A percentile compares a stretch with the other conserved stretches of the same genome.
phyloP scores from a whole-genome alignment of 140 eudicot genomes.

The Stevia rebaudiana region DNA sequence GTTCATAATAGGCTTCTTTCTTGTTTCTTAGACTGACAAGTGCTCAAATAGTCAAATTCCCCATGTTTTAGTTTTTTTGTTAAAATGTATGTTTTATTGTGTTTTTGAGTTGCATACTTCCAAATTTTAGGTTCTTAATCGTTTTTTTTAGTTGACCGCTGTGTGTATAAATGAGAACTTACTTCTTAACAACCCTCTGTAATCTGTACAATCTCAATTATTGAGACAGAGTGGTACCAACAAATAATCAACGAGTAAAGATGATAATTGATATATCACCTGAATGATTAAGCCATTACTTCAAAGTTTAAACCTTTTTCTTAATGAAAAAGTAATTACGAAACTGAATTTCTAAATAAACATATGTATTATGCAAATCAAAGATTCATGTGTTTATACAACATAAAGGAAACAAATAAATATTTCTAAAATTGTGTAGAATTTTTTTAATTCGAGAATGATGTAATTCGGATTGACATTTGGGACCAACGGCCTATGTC shows the following conservation, averaged over 20 bases:
- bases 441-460: not conserved
- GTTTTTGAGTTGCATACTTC: not conserved
- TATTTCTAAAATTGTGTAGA: too few relatives aligned
- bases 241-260: not conserved
- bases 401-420: not conserved
- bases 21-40: not conserved
- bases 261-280: too few relatives aligned
- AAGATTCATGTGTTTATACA: not conserved
- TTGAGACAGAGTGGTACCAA: not conserved
- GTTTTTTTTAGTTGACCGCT: slow-evolving; percentile 9
- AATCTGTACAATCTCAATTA: not conserved
- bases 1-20: not conserved
- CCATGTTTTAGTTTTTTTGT: not conserved
- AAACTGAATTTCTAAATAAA: not conserved
- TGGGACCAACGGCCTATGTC: not conserved
- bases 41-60: not conserved
- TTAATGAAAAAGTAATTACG: too few relatives aligned
- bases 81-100: not conserved
- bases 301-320: not conserved
- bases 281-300: not conserved
- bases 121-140: slow-evolving; percentile 9
- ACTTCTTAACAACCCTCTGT: not conserved
- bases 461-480: not conserved
- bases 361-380: not conserved
- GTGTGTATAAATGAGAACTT: not conserved